Evolutionary conservation across 169 alveolate genomes (phyloP).

Genomic region (Eimeria zaria): DNA sequence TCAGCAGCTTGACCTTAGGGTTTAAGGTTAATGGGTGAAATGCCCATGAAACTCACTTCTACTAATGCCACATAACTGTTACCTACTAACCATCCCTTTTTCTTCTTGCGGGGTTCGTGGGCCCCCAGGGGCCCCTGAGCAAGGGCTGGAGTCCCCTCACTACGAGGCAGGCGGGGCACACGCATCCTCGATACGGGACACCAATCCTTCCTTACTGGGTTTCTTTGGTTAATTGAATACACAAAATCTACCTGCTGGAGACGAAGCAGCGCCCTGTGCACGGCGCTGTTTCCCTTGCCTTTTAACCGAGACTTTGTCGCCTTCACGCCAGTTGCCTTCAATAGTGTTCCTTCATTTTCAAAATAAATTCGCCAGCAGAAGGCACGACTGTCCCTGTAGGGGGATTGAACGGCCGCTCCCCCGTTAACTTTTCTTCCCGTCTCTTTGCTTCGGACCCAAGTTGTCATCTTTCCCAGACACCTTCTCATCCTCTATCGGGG

Average conservation of each 20-base stretch:
- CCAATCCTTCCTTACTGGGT: not conserved
- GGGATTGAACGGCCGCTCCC: not conserved
- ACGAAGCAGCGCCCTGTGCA: not conserved
- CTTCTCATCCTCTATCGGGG: not conserved
- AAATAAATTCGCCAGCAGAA: not conserved
- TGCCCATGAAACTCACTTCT: not conserved
- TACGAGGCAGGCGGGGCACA: not conserved
- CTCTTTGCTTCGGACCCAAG: not conserved
- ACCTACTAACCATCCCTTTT: not conserved
- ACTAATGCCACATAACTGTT: not conserved
- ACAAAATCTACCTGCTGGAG: not conserved
- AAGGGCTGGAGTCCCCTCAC: not conserved
- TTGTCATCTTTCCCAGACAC: not conserved
- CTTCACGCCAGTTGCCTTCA: not conserved
- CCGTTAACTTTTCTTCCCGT: too few species aligned
- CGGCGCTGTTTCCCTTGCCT: not conserved
- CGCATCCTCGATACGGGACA: not conserved
- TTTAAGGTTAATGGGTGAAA: not conserved
- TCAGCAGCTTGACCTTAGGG: not conserved
- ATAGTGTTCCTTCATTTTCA: not conserved
- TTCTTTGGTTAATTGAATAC: not conserved
- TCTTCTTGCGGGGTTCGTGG: not conserved
- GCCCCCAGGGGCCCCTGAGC: conserved; percentile 21
- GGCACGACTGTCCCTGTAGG: not conserved
- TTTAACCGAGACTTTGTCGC: not conserved